phyloP scores from a whole-genome alignment of 441 rosid genomes.

The Croton setiger region DNA sequence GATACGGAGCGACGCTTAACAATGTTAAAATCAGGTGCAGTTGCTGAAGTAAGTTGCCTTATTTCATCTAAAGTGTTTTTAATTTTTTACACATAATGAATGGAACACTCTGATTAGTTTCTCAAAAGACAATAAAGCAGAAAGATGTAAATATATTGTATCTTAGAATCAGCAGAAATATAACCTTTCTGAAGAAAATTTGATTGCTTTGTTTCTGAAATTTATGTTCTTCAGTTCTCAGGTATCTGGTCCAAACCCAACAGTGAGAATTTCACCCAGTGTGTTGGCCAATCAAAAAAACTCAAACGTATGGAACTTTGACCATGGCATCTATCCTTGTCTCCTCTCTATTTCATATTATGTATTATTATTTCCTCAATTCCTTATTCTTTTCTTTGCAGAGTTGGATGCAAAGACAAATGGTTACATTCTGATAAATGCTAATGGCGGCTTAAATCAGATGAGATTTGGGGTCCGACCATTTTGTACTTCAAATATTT shows the following conservation, averaged over 20 bases:
- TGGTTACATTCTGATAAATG: slow-evolving; percentile 86
- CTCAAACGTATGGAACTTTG: slow-evolving; percentile 50
- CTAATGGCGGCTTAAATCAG: slow-evolving; percentile 98
- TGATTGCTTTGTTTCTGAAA: slow-evolving; percentile 14
- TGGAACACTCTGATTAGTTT: not conserved
- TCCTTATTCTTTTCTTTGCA: slow-evolving; percentile 34
- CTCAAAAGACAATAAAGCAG: not conserved
- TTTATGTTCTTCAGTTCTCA: slow-evolving; percentile 48
- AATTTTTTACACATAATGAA: not conserved
- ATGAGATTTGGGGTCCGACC: slow-evolving; percentile 99
- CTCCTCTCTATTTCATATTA: not conserved
- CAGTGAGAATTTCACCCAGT: slow-evolving; percentile 69
- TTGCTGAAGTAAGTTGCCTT: slow-evolving; percentile 48
- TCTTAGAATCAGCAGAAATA: not conserved
- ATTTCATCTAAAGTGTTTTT: slow-evolving; percentile 9
- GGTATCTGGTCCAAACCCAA: slow-evolving; percentile 81
- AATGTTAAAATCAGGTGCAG: slow-evolving; percentile 36
- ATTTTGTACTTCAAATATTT: slow-evolving; percentile 31
- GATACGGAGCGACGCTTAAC: slow-evolving; percentile 43
- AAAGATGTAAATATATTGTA: not conserved
- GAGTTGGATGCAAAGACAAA: slow-evolving; percentile 66
- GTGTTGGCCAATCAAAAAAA: slow-evolving; percentile 48
- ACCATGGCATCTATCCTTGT: not conserved
- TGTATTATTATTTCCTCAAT: slow-evolving; percentile 11
- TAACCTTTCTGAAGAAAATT: not conserved